Percentiles rank a stretch among this genome's conserved stretches.
Conservation (phyloP, 371 early-diverging fungal species). For the Zopfochytrium polystomum region DNA sequence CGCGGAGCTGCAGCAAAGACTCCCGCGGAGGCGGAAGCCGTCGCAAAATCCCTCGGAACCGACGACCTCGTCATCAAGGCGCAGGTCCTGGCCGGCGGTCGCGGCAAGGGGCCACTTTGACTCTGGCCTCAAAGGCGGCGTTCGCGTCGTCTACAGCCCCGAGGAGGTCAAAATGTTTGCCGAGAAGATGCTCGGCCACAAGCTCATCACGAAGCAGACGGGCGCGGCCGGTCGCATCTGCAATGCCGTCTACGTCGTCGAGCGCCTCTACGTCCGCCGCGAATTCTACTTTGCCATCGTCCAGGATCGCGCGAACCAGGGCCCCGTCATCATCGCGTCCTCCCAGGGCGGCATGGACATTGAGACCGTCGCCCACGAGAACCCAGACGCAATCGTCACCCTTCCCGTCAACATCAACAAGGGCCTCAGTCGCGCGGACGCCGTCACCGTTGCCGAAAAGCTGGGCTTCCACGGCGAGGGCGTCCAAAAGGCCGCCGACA, state of each 20-base stretch:
- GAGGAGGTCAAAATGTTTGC: constrained; percentile 85
- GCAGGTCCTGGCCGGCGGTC: constrained; percentile 97
- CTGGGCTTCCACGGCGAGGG: constrained; percentile 85
- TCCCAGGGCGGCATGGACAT: constrained; percentile 98
- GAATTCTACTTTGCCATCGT: constrained; percentile 98
- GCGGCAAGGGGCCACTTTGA: constrained; percentile 97
- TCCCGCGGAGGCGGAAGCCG: constrained; percentile 81
- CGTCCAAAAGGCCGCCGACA: constrained; percentile 81
- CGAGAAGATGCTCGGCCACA: constrained; percentile 94
- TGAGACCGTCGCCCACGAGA: constrained; percentile 90
- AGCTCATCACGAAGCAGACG: constrained; percentile 96
- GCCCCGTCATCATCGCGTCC: constrained; percentile 93
- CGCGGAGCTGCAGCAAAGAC: constrained; percentile 86
- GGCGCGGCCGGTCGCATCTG: constrained; percentile 93
- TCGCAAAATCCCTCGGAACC: constrained; percentile 80
- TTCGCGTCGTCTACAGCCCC: constrained; percentile 85
- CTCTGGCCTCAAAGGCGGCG: constrained; percentile 93
- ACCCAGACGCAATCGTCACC: constrained; percentile 89
- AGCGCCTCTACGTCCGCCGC: constrained; percentile 90
- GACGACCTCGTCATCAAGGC: constrained; percentile 95
- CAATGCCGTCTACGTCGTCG: constrained; percentile 90
- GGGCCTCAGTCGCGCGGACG: constrained; percentile 46
- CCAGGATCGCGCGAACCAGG: constrained; percentile 90
- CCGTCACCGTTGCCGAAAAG: constrained; percentile 52
- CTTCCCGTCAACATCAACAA: constrained; percentile 73